Evolutionary conservation across 371 early-diverging fungal species (phyloP).

Genomic region (Mortierella sp.): DNA sequence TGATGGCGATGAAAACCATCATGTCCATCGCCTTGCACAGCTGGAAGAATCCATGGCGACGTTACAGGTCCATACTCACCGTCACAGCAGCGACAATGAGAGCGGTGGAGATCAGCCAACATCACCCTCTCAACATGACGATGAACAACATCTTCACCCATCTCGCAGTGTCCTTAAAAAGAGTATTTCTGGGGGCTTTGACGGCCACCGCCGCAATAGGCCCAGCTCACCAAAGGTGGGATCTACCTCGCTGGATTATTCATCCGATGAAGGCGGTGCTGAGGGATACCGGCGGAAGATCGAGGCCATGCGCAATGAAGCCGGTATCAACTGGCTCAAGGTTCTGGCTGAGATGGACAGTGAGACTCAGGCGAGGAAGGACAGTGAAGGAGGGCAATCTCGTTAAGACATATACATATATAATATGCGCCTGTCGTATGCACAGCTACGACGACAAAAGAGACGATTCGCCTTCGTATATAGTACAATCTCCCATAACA

Average conservation of each 20-base stretch:
- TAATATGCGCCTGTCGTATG: too few species aligned
- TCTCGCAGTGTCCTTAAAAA: constrained; percentile 19
- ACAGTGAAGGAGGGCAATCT: neutral
- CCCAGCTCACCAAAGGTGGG: neutral
- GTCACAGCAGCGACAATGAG: neutral
- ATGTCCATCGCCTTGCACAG: constrained; percentile 32
- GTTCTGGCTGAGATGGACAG: constrained; percentile 69
- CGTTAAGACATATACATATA: neutral
- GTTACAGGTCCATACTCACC: constrained; percentile 1
- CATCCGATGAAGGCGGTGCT: constrained; percentile 32
- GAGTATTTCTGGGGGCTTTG: neutral
- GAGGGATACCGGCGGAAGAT: constrained; percentile 63
- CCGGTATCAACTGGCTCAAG: constrained; percentile 72
- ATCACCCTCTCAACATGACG: constrained; percentile 9
- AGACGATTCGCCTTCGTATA: too few species aligned
- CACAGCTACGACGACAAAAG: too few species aligned
- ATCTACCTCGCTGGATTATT: constrained; percentile 14
- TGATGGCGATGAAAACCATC: constrained; percentile 3
- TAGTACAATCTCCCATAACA: too few species aligned
- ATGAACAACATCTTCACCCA: constrained; percentile 1
- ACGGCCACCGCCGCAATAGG: neutral
- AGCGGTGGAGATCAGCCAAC: neutral
- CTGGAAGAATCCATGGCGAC: constrained; percentile 31
- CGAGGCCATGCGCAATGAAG: constrained; percentile 70
- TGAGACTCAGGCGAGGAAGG: neutral